Evolutionary conservation across 2,329 filamentous ascomycete genomes (phyloP).

Genomic region (Escovopsis sp.): DNA sequence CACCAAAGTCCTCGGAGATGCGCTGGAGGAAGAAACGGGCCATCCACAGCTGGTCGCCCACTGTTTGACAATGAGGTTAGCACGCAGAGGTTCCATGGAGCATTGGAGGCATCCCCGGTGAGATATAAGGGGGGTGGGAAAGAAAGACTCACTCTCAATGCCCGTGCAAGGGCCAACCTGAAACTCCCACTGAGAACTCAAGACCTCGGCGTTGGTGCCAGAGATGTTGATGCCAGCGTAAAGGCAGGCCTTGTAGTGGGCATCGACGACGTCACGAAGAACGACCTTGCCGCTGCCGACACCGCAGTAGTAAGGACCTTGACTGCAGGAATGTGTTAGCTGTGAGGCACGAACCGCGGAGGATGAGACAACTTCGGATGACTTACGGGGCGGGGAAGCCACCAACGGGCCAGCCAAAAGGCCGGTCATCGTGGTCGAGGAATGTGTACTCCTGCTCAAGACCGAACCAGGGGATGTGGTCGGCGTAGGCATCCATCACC

Average conservation of each 20-base stretch:
- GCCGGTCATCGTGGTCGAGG: conserved; percentile 68
- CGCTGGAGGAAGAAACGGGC: conserved; percentile 69
- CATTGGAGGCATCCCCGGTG: not conserved
- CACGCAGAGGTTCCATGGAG: not conserved
- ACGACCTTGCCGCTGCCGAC: conserved; percentile 94
- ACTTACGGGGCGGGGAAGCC: conserved; percentile 67
- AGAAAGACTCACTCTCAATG: conserved; percentile 58
- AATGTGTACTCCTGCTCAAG: conserved; percentile 89
- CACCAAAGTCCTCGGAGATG: conserved; percentile 91
- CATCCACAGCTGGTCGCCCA: conserved; percentile 96
- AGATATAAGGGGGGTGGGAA: not conserved
- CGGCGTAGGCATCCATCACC: conserved; percentile 75
- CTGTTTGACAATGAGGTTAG: conserved; percentile 25
- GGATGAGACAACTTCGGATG: not conserved
- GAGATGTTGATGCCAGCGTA: conserved; percentile 88
- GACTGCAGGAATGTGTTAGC: conserved; percentile 13
- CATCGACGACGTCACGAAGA: conserved; percentile 92
- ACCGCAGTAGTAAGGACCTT: conserved; percentile 54
- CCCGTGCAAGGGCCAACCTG: conserved; percentile 84
- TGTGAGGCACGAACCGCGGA: not conserved
- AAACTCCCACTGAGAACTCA: conserved; percentile 97
- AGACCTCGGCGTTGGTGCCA: conserved; percentile 97
- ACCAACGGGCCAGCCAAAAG: conserved; percentile 57
- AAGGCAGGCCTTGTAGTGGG: conserved; percentile 48
- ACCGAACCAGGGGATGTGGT: conserved; percentile 89